phyloP scores from a whole-genome alignment of 1,284 basidiomycete species.

The Takashimella koratensis region DNA sequence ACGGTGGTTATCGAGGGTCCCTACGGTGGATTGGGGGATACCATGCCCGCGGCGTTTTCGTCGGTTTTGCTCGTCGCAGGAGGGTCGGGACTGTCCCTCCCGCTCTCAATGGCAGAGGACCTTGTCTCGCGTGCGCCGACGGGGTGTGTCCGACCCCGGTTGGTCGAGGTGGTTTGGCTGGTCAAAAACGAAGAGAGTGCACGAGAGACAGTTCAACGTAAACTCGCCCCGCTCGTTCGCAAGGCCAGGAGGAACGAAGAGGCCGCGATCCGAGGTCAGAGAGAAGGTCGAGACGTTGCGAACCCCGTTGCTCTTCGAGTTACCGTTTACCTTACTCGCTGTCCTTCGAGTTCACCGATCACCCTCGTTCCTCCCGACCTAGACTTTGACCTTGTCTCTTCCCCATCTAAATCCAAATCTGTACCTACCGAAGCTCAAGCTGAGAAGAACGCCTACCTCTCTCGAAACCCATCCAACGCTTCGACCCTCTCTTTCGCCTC shows the following conservation, averaged over 20 bases:
- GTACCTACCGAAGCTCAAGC: conserved; percentile 17
- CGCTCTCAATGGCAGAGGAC: conserved; percentile 39
- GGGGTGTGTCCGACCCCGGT: conserved; percentile 43
- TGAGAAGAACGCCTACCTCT: conserved; percentile 27
- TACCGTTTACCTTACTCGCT: conserved; percentile 42
- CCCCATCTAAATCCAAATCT: neutral
- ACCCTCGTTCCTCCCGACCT: conserved; percentile 17
- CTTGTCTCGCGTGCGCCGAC: conserved; percentile 34
- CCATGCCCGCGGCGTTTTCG: conserved; percentile 40
- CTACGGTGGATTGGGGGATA: conserved; percentile 45
- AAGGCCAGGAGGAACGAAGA: conserved; percentile 36
- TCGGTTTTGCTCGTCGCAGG: conserved; percentile 44
- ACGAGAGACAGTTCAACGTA: conserved; percentile 30
- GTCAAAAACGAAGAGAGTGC: conserved; percentile 39
- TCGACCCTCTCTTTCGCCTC: conserved; percentile 4
- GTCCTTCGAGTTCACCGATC: conserved; percentile 32
- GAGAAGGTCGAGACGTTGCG: conserved; percentile 19
- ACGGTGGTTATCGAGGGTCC: conserved; percentile 45
- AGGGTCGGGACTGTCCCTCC: conserved; percentile 46
- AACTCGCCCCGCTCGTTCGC: conserved; percentile 33
- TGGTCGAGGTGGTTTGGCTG: conserved; percentile 47
- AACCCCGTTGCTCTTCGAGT: conserved; percentile 36
- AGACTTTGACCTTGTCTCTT: neutral
- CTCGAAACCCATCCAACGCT: conserved; percentile 19
- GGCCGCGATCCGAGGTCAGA: conserved; percentile 22